phyloP scores from a whole-genome alignment of 148 eudicot genomes.

The Polygonum aviculare region DNA sequence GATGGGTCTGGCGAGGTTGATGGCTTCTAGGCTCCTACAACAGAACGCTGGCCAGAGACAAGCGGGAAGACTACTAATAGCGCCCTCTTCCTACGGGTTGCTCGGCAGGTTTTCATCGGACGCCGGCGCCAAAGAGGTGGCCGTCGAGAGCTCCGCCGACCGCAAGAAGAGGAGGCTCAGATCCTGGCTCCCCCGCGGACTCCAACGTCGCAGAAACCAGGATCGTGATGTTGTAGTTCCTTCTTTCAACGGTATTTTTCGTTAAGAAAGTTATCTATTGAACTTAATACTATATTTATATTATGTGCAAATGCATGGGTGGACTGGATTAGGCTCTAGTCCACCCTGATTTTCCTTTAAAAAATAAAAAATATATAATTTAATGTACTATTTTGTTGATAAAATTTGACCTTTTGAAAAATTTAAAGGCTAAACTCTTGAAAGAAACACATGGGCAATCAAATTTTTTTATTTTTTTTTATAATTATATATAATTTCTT shows the following conservation, averaged over 20 bases:
- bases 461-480: too few species aligned
- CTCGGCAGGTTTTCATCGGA: conserved; percentile 19
- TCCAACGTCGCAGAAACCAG: conserved; percentile 17
- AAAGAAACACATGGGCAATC: too few species aligned
- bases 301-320: too few species aligned
- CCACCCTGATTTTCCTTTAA: too few species aligned
- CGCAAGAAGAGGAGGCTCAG: conserved; percentile 23
- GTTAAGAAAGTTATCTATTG: too few species aligned
- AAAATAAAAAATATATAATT: too few species aligned
- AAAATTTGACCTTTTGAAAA: too few species aligned
- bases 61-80: neutral
- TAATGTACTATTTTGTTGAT: too few species aligned
- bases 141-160: conserved; percentile 21
- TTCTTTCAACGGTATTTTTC: conserved; percentile 19
- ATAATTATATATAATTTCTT: too few species aligned
- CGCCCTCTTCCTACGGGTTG: conserved; percentile 10
- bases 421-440: too few species aligned
- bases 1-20: conserved; percentile 42
- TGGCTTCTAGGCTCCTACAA: conserved; percentile 42
- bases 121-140: conserved; percentile 26
- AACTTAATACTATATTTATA: too few species aligned
- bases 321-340: too few species aligned
- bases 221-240: conserved; percentile 10
- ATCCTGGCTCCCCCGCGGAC: conserved; percentile 33
- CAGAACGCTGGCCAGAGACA: conserved; percentile 14